Evolutionary conservation across 2,329 filamentous ascomycete genomes (phyloP), one percentile per base, ranked within the genome.

Genomic region (Fusarium sacchari): DNA sequence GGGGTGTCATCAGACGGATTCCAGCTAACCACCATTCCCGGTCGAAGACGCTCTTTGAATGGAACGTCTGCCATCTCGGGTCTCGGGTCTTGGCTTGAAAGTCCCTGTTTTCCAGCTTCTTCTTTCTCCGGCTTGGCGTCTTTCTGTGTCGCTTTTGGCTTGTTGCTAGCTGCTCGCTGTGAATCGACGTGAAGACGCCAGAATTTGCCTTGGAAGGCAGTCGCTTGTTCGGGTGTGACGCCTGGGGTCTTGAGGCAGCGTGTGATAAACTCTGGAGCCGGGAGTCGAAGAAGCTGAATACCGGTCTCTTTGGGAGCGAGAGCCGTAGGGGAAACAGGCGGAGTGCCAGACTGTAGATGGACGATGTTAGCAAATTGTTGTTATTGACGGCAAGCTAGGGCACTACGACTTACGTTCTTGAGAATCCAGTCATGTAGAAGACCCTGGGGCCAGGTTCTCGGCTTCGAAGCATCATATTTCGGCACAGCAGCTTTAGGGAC

Each of bases 171-270:
- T 15, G 37, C 61, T 13, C 69, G 74, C 34, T 79, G 78, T 3
- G 83, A 83, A 63, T 86, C 84, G 15, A 85, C 74, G 50, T 86
- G 84, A 43, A 84, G 64, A 24, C 79, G 77, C 84, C 84, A 86
- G 2, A 86, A 75, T 64, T 86, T 86, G 28, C 77, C 67, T 20
- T 82, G 80, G 57, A 86, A 84, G 8, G 83, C 82, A 7, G 76
- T 79, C 17, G 85, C 84, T 57, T 86, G 83, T 52, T 86, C 80
- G 1, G 63, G 40, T 0, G 74, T 80, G 7, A 84, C 80, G 1
- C 77, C 80, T 0, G 76, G 73, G 9, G 81, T 83, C 65, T 83
- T 81, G 52, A 83, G 77, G 64, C 84, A 86, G 2, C 84, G 83
- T 17, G 75, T 73, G 36, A 83, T 77, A 40, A 86, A 85, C 43